These are phyloP conservation scores for Verticillium klebahnii DNA, from an alignment of 2,329 filamentous ascomycete genomes.

Conservation along the genomic window DNA sequence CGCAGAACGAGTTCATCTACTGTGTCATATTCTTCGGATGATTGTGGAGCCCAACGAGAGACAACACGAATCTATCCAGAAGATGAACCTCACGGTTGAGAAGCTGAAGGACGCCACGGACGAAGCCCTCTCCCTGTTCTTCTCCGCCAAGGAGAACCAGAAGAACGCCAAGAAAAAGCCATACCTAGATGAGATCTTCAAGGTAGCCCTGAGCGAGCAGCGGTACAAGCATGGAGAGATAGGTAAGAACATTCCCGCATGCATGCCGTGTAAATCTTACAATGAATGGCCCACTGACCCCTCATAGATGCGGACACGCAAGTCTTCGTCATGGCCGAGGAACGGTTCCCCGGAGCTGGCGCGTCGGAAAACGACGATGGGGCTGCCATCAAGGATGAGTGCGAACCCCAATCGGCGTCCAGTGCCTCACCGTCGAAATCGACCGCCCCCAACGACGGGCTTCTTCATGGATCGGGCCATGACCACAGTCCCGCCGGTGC, in stretches of 20 bases:
- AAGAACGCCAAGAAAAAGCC: conserved; percentile 51
- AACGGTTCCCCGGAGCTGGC: conserved; percentile 44
- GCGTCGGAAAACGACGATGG: conserved; percentile 43
- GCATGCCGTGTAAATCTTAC: background rate
- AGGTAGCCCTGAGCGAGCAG: conserved; percentile 53
- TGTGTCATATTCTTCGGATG: conserved; percentile 57
- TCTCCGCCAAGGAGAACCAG: conserved; percentile 48
- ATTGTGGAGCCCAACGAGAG: conserved; percentile 44
- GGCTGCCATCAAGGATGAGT: conserved; percentile 35
- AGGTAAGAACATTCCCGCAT: conserved; percentile 33
- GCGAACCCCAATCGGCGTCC: conserved; percentile 31
- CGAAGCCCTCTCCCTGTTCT: conserved; percentile 55
- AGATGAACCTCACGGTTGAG: conserved; percentile 46
- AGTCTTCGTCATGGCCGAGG: conserved; percentile 47
- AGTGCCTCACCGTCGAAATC: conserved; percentile 30
- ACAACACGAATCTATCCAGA: conserved; percentile 48
- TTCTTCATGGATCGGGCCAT: conserved; percentile 29
- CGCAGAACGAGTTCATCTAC: conserved; percentile 53
- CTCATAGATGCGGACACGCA: conserved; percentile 40
- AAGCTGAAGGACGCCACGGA: conserved; percentile 55
- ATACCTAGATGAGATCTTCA: conserved; percentile 57
- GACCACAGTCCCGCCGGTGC: conserved; percentile 29
- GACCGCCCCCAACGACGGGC: conserved; percentile 20
- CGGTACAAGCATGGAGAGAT: conserved; percentile 51
- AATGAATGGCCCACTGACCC: conserved; percentile 7